Conservation (phyloP, 2,329 filamentous ascomycete species). For the Pseudocercospora fijiensis region DNA sequence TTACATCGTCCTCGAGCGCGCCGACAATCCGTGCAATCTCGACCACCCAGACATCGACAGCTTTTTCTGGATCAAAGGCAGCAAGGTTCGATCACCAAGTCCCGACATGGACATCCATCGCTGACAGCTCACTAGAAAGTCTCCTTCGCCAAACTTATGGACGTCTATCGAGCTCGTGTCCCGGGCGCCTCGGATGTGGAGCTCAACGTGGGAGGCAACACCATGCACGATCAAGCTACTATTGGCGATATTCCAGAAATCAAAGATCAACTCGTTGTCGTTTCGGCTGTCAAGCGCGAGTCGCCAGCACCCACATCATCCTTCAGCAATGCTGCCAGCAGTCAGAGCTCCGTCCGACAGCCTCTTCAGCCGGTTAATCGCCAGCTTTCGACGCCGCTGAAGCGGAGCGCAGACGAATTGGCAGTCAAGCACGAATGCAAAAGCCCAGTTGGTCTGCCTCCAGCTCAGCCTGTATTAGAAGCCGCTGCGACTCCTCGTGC, state of each 20-base stretch:
- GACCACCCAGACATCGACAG: not conserved
- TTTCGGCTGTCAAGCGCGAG: conserved; percentile 1
- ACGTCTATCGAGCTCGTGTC: not conserved
- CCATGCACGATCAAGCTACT: not conserved
- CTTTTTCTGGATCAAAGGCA: conserved; percentile 9
- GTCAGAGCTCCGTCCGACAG: conserved; percentile 9
- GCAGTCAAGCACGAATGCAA: conserved; percentile 2
- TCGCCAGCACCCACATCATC: not conserved
- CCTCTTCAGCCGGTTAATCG: conserved; percentile 25
- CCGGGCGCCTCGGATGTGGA: not conserved
- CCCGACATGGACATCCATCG: not conserved
- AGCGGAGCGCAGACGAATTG: not conserved
- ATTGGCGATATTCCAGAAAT: conserved; percentile 1
- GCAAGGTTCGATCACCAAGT: not conserved
- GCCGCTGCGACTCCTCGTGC: not conserved
- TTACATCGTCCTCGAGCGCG: conserved; percentile 3
- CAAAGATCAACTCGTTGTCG: conserved; percentile 3
- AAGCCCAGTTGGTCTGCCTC: not conserved
- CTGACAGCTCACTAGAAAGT: not conserved
- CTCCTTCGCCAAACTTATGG: not conserved
- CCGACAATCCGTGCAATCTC: not conserved
- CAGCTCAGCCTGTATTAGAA: not conserved
- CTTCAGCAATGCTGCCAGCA: conserved; percentile 2
- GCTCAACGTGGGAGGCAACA: not conserved
- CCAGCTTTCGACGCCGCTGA: conserved; percentile 8